phyloP scores from a whole-genome alignment of 176 grass and related monocot genomes.

The Zea luxurians region DNA sequence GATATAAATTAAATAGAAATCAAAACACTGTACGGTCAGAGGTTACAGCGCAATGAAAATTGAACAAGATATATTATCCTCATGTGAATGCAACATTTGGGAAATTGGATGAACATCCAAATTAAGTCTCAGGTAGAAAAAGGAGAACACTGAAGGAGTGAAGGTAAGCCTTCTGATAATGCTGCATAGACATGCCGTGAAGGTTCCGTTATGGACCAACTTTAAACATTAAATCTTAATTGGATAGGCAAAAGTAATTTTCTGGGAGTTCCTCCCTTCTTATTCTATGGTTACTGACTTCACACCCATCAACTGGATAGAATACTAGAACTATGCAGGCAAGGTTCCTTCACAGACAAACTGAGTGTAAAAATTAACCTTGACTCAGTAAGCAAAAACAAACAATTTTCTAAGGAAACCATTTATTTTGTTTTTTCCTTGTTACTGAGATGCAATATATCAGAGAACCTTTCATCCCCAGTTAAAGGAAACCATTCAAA shows the following conservation, averaged over 20 bases:
- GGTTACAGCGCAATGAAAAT: background rate
- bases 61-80: constrained; percentile 21
- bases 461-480: background rate
- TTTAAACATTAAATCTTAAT: constrained; percentile 8
- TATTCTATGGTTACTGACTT: constrained; percentile 14
- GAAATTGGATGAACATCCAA: background rate
- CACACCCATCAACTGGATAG: background rate
- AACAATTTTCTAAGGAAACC: background rate
- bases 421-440: background rate
- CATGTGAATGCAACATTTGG: background rate
- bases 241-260: background rate
- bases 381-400: background rate
- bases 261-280: constrained; percentile 2
- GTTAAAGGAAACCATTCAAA: background rate
- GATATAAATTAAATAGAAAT: constrained; percentile 40
- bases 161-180: constrained; percentile 5
- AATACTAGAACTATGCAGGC: background rate
- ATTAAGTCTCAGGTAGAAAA: background rate
- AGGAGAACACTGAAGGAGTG: background rate
- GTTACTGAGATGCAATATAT: background rate
- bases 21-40: constrained; percentile 25
- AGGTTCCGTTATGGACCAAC: background rate
- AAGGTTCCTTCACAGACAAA: background rate
- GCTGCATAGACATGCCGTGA: background rate
- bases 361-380: background rate